Evolutionary conservation across 2,329 filamentous ascomycete genomes (phyloP).

Genomic region (Moelleriella libera): DNA sequence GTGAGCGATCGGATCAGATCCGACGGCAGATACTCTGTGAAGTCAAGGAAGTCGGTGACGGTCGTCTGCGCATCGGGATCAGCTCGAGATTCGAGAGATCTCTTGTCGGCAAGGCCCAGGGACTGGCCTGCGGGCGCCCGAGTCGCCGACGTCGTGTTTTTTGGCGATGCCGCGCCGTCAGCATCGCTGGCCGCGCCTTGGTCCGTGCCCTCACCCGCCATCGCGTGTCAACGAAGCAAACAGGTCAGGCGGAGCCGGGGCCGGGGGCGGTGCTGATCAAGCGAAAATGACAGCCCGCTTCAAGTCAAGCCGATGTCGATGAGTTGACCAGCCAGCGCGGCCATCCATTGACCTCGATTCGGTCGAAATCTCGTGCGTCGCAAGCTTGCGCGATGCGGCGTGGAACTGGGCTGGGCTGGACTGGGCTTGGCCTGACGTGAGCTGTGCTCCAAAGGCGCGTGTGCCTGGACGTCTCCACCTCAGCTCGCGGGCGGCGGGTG

Average conservation of each 20-base stretch:
- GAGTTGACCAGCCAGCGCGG: background rate
- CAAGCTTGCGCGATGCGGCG: background rate
- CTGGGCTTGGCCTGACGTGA: no score
- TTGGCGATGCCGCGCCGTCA: slow-evolving; percentile 14
- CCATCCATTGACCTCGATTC: background rate
- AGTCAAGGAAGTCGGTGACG: slow-evolving; percentile 57
- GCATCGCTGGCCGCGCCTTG: slow-evolving; percentile 8
- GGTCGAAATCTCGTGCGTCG: background rate
- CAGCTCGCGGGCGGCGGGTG: no score
- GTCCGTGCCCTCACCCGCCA: slow-evolving; percentile 14
- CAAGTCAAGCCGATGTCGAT: background rate
- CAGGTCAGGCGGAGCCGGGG: background rate
- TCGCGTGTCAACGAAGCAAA: slow-evolving; percentile 3
- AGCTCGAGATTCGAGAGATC: slow-evolving; percentile 33
- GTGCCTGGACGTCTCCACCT: background rate
- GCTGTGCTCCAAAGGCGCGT: no score
- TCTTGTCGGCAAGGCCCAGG: slow-evolving; percentile 19
- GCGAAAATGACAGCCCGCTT: background rate
- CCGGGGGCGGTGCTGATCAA: background rate
- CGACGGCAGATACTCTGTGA: slow-evolving; percentile 54
- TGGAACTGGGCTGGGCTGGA: no score
- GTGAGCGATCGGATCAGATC: slow-evolving; percentile 53
- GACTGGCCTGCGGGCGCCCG: slow-evolving; percentile 11
- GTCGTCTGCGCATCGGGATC: slow-evolving; percentile 56
- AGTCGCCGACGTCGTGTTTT: slow-evolving; percentile 12